Base-by-base conservation (phyloP, 1,139 yeast genomes). In the Torulaspora globosa region DNA sequence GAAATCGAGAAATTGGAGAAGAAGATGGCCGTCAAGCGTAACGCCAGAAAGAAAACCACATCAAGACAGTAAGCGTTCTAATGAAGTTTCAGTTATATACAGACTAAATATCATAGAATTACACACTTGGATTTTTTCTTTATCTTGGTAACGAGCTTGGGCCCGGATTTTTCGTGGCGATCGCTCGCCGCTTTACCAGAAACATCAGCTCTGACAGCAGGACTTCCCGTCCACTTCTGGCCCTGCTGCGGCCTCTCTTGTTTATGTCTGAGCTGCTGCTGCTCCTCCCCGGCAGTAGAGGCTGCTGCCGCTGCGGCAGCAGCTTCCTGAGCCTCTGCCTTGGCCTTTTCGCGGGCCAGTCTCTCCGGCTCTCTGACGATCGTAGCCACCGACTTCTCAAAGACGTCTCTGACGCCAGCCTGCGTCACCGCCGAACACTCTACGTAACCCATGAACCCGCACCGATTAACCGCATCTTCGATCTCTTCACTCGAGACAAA, bases 351-450 rank as follows among this genome's bases (percentile, higher is more conserved):
- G 46, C 47, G 14, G 49, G 51, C 26, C 46, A 49, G 35, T 43
- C 52, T 41, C 28, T 53, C 60, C 18, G 82, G 83, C 24, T 85
- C 85, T 46, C 75, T 72, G 48, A 83, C 74, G 8, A 84, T 92
- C 0, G 82, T 76, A 57, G 81, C 76, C 41, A 87, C 86, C 15
- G 96, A 95, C 51, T 72, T 80, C 58, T 87, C 95, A 58, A 88
- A 88, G 14, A 88, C 82, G 49, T 83, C 86, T 62, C 83, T 82
- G 44, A 83, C 89, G 21, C 96, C 96, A 50, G 75, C 78, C 67
- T 88, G 96, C 23, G 94, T 84, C 16, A 92, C 85, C n/a, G 97
- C 96, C 2, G 96, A 86, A 67, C 97, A 89, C 69, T 89, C 97
- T 53, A 85, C 71, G 66, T 88, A 85, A 50, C 78, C 79, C 50